Conservation (phyloP, 345 rosid species). For the Populus euphratica region DNA sequence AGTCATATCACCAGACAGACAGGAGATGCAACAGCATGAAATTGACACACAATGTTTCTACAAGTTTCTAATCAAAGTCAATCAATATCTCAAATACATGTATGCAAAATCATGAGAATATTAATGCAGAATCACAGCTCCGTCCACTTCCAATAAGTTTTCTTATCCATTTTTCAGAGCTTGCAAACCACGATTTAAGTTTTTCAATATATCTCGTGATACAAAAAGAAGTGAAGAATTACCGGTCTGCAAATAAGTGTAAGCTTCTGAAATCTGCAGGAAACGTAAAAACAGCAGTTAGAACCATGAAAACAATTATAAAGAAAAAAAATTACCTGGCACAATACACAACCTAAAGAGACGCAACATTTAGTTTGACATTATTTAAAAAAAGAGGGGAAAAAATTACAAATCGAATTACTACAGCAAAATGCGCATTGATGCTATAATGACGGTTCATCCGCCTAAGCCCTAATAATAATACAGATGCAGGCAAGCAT, state of each 20-base stretch:
- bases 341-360: neutral
- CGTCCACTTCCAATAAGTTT: conserved; percentile 14
- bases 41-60: neutral
- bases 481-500: too few species aligned
- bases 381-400: neutral
- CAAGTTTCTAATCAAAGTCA: conserved; percentile 2
- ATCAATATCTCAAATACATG: neutral
- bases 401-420: neutral
- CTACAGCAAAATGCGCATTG: neutral
- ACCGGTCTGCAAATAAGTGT: conserved; percentile 60
- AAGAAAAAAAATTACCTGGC: neutral
- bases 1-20: conserved; percentile 2
- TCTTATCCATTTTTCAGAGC: conserved; percentile 30
- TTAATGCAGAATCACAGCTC: neutral
- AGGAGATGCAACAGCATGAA: neutral
- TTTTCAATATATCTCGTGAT: neutral
- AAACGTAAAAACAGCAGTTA: conserved; percentile 19
- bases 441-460: neutral
- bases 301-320: neutral
- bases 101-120: neutral
- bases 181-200: conserved; percentile 28
- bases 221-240: conserved; percentile 21
- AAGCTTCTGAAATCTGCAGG: conserved; percentile 71
- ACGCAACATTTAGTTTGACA: neutral
- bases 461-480: neutral